Evolutionary conservation across 371 early-diverging fungal genomes (phyloP), one percentile per base, ranked within the genome.

Genomic region (Lichtheimia ornata): DNA sequence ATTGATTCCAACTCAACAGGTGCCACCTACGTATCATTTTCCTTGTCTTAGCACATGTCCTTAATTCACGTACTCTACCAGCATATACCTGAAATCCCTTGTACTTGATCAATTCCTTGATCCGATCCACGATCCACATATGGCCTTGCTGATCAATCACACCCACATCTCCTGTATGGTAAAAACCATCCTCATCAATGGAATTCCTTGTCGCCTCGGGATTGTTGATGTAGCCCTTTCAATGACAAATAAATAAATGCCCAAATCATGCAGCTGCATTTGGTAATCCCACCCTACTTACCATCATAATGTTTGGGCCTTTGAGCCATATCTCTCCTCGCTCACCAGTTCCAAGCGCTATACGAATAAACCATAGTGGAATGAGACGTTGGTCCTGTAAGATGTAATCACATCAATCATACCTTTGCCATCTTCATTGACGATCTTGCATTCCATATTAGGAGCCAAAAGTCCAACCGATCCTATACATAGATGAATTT

Each of bases 291-390:
- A 49, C 25, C 22, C 22, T 22, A 52, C 49, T 54, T 65, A 59
- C 73, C 68, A 79, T 78, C 92, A 93, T 92, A 11, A 91, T 70
- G 66, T 90, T 93, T 7, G 94, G 89, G 0, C 94, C 91, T 25
- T 87, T 84, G 50, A 94, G 54, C 74, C 92, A 86, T 50, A 94
- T 73, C 66, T 91, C 92, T 22, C 93, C 91, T 1, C 63, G 58
- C 50, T 87, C 66, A 18, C 78, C 79, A 3, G 64, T 61, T 3
- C 84, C 82, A n/a, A 87, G 69, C 54, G 81, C 86, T 85, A 63
- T 1, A 13, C 14, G 12, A 30, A 20, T 0, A 17, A 18, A 35
- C 12, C 6, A 35, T 35, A 9, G 0, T 9, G 11, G 9, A 35
- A 35, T 35, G 35, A 35, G 35, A 35, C 11, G 9, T 9, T 35